These are phyloP conservation scores for Neolentinus lepideus DNA, from an alignment of 1,284 basidiomycete genomes.

Conservation along the genomic window DNA sequence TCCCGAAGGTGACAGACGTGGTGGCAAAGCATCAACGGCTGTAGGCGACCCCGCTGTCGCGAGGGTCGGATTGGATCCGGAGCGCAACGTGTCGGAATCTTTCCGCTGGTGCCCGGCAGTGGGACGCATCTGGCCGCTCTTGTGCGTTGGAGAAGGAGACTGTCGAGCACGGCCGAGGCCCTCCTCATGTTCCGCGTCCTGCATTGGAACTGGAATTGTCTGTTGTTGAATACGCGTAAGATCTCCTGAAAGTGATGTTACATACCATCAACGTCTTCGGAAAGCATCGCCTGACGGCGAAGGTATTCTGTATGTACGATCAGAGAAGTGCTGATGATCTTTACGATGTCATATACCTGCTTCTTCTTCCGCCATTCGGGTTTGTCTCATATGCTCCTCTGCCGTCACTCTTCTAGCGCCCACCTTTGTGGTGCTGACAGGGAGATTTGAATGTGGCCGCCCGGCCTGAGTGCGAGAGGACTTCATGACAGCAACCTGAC, in stretches of 20 bases:
- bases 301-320: background rate
- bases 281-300: background rate
- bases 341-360: constrained; percentile 25
- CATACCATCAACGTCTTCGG: background rate
- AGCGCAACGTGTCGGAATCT: constrained; percentile 69
- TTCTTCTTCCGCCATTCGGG: constrained; percentile 29
- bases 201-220: background rate
- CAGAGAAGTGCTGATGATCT: background rate
- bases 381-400: constrained; percentile 45
- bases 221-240: background rate
- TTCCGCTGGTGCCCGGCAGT: constrained; percentile 46
- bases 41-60: constrained; percentile 29
- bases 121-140: constrained; percentile 19
- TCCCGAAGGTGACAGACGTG: constrained; percentile 17
- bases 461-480: constrained; percentile 20
- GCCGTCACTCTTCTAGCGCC: constrained; percentile 42
- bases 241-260: background rate
- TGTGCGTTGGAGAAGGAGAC: constrained; percentile 47
- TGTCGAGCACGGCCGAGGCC: constrained; percentile 26
- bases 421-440: constrained; percentile 18
- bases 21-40: constrained; percentile 26
- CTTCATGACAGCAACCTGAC: constrained; percentile 20
- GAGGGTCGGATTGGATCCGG: constrained; percentile 21
- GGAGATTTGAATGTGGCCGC: constrained; percentile 48
- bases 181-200: background rate